A percentile compares a stretch with the other conserved stretches of the same genome.
Conservation (phyloP, 208 protist genomes). For the Blastocrithidia nonstop region DNA sequence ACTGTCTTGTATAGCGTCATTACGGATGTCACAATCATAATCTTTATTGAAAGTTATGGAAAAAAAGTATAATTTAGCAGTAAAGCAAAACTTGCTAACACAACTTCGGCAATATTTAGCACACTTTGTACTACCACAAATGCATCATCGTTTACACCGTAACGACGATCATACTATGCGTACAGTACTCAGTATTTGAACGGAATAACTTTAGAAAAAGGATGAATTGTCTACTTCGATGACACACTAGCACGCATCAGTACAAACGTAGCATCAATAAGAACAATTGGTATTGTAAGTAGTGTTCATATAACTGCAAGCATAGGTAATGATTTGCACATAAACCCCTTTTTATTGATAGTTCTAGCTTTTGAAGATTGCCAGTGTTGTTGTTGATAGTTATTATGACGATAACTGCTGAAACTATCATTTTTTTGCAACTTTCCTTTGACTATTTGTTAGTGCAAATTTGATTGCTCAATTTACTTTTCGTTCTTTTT, state of each 20-base stretch:
- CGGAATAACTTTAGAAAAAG: slow-evolving; percentile 20
- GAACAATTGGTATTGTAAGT: slow-evolving; percentile 27
- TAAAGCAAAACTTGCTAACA: slow-evolving; percentile 24
- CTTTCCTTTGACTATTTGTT: too few species aligned
- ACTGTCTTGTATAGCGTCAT: slow-evolving; percentile 81
- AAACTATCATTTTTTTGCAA: too few species aligned
- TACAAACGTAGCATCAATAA: slow-evolving; percentile 58
- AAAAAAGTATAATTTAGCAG: slow-evolving; percentile 8
- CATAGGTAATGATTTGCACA: slow-evolving; percentile 27
- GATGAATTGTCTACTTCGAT: slow-evolving; percentile 11
- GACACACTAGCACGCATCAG: slow-evolving; percentile 17
- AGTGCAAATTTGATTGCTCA: too few species aligned
- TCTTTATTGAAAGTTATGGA: slow-evolving; percentile 13
- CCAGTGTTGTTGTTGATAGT: too few species aligned
- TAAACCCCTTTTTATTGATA: too few species aligned
- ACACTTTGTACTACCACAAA: slow-evolving; percentile 76
- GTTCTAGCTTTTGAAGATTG: too few species aligned
- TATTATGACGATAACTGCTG: too few species aligned
- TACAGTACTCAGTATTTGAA: slow-evolving; percentile 59
- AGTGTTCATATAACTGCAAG: slow-evolving; percentile 51
- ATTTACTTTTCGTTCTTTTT: too few species aligned
- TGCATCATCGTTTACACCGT: slow-evolving; percentile 60
- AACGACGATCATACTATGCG: slow-evolving; percentile 51
- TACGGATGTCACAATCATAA: slow-evolving; percentile 21
- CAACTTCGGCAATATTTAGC: slow-evolving; percentile 57